Evolutionary conservation across 495 filamentous ascomycete genomes (phyloP), one percentile per base, ranked within the genome.

Genomic region (Aspergillus coremiiformis): DNA sequence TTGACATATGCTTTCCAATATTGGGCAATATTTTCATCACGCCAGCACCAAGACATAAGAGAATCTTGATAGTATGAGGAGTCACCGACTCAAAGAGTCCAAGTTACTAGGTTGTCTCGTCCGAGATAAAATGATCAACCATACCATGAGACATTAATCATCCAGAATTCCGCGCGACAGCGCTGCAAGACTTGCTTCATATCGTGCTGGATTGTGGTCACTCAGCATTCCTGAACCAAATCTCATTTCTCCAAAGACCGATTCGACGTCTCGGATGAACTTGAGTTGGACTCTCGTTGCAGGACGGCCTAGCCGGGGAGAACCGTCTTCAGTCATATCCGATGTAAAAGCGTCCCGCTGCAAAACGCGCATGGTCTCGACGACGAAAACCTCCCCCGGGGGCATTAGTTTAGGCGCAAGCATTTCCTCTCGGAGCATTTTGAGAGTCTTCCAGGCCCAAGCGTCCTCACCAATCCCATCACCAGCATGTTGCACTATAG

Each of bases 171-270:
- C 79, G 51, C 67, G 74, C 33, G 65, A 66, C 56, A 83, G 65
- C n/a, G 76, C 75, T 51, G 70, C 73, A 51, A 84, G 61, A 55
- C 72, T 77, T 24, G 68, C 77, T 69, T 90, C 86, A 66, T 90
- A 90, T 51, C 81, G 69, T 26, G 77, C 84, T n/a, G 86, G 85
- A 56, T 80, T 86, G 65, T 90, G 86, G 66, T 90, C 85, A 47
- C 78, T 74, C 68, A 90, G 70, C 84, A 88, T 87, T 27, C 83
- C 80, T 29, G 78, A 79, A 10, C 79, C 84, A 66, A 90, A 89
- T 43, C 75, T 71, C 49, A 90, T 69, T 64, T 90, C 85, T 35
- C 82, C 73, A 68, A 90, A 89, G 54, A 76, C 70, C 26, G 70
- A 69, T 58, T 87, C 84, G 50, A 85, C 82, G 60, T 87, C 79